These are phyloP conservation scores for Aleurites moluccanus DNA, from an alignment of 441 rosid species.

Conservation along the genomic window DNA sequence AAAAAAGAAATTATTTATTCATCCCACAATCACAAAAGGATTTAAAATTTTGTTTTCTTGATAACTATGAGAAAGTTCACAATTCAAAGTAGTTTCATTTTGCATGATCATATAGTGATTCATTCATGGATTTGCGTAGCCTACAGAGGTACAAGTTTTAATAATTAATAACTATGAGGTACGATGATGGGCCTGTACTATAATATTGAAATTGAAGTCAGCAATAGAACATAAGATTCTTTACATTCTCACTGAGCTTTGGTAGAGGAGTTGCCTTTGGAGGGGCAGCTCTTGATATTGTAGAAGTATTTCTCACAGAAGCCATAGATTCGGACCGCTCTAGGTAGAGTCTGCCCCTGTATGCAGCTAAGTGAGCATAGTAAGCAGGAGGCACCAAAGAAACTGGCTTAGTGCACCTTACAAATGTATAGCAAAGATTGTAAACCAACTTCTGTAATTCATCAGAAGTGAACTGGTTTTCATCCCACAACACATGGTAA, in stretches of 20 bases:
- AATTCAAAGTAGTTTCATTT: background rate
- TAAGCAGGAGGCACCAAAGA: conserved; percentile 84
- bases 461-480: conserved; percentile 67
- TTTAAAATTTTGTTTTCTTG: background rate
- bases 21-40: background rate
- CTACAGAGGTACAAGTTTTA: background rate
- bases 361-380: conserved; percentile 75
- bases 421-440: conserved; percentile 69
- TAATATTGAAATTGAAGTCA: conserved; percentile 24
- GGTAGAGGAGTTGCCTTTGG: conserved; percentile 37
- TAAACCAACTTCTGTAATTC: conserved; percentile 59
- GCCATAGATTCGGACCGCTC: conserved; percentile 54
- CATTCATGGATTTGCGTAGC: conserved; percentile 6
- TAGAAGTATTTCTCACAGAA: conserved; percentile 34
- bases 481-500: conserved; percentile 77
- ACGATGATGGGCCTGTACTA: background rate
- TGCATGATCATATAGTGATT: background rate
- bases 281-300: conserved; percentile 45
- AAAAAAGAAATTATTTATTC: background rate
- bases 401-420: conserved; percentile 64
- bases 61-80: background rate
- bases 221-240: conserved; percentile 72
- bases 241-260: conserved; percentile 52
- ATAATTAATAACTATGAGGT: background rate
- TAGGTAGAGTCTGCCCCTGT: conserved; percentile 63